Evolutionary conservation across 176 grass and related monocot species (phyloP).

Genomic region (Rhynchospora tenuis): DNA sequence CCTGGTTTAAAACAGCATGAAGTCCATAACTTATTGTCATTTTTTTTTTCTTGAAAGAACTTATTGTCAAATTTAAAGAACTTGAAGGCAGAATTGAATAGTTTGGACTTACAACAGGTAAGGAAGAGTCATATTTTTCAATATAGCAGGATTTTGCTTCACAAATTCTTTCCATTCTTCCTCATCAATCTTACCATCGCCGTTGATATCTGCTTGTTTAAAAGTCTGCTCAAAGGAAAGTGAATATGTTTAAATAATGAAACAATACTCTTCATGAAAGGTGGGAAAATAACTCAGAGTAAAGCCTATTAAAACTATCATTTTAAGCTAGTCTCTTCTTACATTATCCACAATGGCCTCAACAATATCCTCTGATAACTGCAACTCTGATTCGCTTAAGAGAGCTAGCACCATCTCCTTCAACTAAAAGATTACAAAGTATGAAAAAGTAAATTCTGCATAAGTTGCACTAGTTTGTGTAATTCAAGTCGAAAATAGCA

Average conservation of each 20-base stretch:
- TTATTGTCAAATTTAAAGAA: not conserved
- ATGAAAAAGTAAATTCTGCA: not conserved
- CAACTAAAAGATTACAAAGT: conserved; percentile 25
- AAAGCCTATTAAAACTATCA: not conserved
- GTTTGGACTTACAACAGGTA: conserved; percentile 55
- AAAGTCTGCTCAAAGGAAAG: conserved; percentile 50
- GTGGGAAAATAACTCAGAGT: not conserved
- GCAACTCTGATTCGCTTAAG: conserved; percentile 53
- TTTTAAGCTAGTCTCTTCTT: not conserved
- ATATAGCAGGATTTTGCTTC: conserved; percentile 48
- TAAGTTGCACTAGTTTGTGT: not conserved
- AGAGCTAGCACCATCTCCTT: conserved; percentile 77
- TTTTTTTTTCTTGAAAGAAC: too few relatives aligned
- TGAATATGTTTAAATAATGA: not conserved
- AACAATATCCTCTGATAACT: conserved; percentile 38
- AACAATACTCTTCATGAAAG: not conserved
- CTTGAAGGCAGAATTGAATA: not conserved
- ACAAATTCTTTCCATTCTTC: conserved; percentile 71
- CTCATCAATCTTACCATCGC: conserved; percentile 73
- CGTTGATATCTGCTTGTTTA: conserved; percentile 57
- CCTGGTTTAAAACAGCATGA: not conserved
- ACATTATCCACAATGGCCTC: conserved; percentile 65
- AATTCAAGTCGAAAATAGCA: not conserved
- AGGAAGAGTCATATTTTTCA: conserved; percentile 74
- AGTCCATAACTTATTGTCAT: not conserved